Evolutionary conservation across 768 basidiomycete genomes (phyloP).

Genomic region (Leucocoprinus leucothites): DNA sequence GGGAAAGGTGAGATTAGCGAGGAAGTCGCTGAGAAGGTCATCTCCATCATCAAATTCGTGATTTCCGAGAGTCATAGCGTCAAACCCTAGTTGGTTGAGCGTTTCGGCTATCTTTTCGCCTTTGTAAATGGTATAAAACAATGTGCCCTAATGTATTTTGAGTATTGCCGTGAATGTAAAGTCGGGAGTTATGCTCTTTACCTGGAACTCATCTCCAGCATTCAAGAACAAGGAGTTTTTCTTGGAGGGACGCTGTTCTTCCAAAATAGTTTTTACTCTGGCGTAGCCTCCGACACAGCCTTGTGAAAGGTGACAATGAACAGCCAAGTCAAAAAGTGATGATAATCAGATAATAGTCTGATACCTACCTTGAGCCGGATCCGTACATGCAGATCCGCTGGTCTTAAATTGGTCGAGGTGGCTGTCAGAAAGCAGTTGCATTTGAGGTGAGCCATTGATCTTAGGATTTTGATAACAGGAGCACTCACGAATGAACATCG

Average conservation of each 20-base stretch:
- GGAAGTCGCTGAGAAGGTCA: conserved; percentile 32
- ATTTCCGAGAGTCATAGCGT: conserved; percentile 43
- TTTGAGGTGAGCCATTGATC: neutral
- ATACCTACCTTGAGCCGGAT: conserved; percentile 23
- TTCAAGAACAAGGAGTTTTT: conserved; percentile 39
- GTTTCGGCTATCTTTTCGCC: conserved; percentile 37
- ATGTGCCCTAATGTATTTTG: conserved; percentile 33
- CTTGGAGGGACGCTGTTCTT: conserved; percentile 25
- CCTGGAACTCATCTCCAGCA: conserved; percentile 47
- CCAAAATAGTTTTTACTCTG: conserved; percentile 36
- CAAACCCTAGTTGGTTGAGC: conserved; percentile 41
- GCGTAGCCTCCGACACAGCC: conserved; percentile 43
- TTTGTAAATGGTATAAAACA: conserved; percentile 43
- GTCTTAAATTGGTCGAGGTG: conserved; percentile 37
- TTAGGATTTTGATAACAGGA: neutral
- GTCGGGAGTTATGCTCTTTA: conserved; percentile 1
- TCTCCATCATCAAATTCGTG: conserved; percentile 46
- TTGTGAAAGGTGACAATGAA: neutral
- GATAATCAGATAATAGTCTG: neutral
- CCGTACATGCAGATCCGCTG: conserved; percentile 34
- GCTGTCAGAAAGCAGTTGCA: conserved; percentile 13
- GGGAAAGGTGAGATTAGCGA: conserved; percentile 40
- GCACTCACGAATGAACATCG: conserved; percentile 36
- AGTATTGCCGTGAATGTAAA: neutral
- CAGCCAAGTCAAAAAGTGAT: neutral